A percentile compares a stretch with the other conserved stretches of the same genome.
These are phyloP conservation scores for Boletus coccyginus DNA, from an alignment of 768 basidiomycete genomes.

Conservation along the genomic window DNA sequence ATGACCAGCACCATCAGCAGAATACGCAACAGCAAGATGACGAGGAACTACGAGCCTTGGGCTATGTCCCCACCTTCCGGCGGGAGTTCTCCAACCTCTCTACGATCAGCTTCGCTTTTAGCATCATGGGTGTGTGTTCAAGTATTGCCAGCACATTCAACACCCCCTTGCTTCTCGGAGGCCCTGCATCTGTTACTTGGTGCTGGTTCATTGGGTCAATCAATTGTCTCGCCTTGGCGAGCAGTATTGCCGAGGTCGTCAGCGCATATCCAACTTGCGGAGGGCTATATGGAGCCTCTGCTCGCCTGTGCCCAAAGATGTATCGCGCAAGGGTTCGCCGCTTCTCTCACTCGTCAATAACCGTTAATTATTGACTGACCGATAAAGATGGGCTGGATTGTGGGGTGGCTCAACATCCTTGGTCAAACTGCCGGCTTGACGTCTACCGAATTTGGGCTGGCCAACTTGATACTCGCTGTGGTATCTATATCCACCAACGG, in stretches of 20 bases:
- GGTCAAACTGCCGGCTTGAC: slow-evolving; percentile 28
- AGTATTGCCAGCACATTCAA: slow-evolving; percentile 39
- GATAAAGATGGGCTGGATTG: slow-evolving; percentile 27
- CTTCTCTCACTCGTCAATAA: neutral
- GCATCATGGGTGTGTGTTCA: slow-evolving; percentile 37
- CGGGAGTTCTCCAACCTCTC: slow-evolving; percentile 43
- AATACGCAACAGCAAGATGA: slow-evolving; percentile 14
- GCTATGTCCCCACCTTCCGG: slow-evolving; percentile 35
- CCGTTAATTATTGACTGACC: neutral
- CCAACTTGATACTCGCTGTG: slow-evolving; percentile 32
- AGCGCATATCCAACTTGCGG: slow-evolving; percentile 33
- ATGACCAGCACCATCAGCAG: neutral
- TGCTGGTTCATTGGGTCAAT: slow-evolving; percentile 32
- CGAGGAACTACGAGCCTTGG: slow-evolving; percentile 25
- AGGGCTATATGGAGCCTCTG: slow-evolving; percentile 67
- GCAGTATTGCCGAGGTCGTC: slow-evolving; percentile 31
- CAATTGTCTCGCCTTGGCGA: slow-evolving; percentile 30
- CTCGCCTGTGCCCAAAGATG: slow-evolving; percentile 62
- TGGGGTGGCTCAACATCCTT: slow-evolving; percentile 34
- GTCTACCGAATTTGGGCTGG: slow-evolving; percentile 39
- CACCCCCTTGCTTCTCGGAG: slow-evolving; percentile 36
- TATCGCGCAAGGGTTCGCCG: slow-evolving; percentile 58
- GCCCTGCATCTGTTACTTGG: slow-evolving; percentile 37
- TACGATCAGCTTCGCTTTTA: slow-evolving; percentile 33
- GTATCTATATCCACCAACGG: slow-evolving; percentile 27